Conservation (phyloP, 257 asterid species). For the Solanum virginianum region DNA sequence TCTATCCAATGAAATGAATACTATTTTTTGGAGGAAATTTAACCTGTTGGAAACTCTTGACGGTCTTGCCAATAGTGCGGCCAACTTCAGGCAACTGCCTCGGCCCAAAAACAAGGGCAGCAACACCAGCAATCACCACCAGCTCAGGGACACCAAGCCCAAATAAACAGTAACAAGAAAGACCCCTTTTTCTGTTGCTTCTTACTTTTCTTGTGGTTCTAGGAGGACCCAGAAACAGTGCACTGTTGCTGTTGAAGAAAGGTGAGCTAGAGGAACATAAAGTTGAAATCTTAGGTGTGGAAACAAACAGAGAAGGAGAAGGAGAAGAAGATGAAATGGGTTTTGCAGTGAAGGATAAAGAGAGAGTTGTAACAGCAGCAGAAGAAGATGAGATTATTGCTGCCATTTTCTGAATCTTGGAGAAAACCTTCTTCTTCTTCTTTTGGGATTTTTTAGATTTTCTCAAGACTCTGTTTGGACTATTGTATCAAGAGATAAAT, state of each 20-base stretch:
- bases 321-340: not conserved
- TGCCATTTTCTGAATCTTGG: not conserved
- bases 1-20: not conserved
- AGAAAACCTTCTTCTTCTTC: no score
- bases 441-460: not conserved
- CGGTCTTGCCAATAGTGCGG: slow-evolving; percentile 71
- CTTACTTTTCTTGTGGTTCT: not conserved
- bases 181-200: slow-evolving; percentile 16
- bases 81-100: slow-evolving; percentile 83
- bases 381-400: not conserved
- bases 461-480: not conserved
- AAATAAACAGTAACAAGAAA: slow-evolving; percentile 61
- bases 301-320: not conserved
- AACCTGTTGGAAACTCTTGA: slow-evolving; percentile 94
- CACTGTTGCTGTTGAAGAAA: slow-evolving; percentile 33
- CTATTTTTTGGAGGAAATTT: not conserved
- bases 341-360: not conserved
- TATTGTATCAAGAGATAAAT: not conserved
- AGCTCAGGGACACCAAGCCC: slow-evolving; percentile 95
- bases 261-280: slow-evolving; percentile 45
- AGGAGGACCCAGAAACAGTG: slow-evolving; percentile 10
- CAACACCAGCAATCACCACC: slow-evolving; percentile 75
- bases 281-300: not conserved
- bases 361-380: not conserved
- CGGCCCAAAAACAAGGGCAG: slow-evolving; percentile 78